A percentile compares a stretch with the other conserved stretches of the same genome.
phyloP scores from a whole-genome alignment of 495 filamentous ascomycete genomes.

The Coniosporium apollinis region DNA sequence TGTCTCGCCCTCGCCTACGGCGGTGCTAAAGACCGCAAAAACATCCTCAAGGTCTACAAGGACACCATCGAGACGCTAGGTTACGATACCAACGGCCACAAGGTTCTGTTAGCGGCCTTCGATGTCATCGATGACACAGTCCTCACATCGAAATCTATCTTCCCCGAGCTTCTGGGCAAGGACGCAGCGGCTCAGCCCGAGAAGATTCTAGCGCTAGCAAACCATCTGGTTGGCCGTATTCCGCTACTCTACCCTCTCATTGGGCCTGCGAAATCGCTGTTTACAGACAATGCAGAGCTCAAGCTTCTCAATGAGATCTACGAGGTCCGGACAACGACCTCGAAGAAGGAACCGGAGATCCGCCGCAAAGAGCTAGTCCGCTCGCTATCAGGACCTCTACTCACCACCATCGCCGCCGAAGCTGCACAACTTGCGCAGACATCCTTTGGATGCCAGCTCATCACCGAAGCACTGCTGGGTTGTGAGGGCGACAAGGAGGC shows the following conservation, averaged over 20 bases:
- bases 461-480: conserved; percentile 66
- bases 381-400: conserved; percentile 45
- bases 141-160: conserved; percentile 65
- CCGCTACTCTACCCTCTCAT: conserved; percentile 74
- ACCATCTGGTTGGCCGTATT: conserved; percentile 55
- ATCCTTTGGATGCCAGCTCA: conserved; percentile 73
- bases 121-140: conserved; percentile 91
- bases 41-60: conserved; percentile 71
- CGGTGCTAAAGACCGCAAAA: conserved; percentile 80
- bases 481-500: conserved; percentile 50
- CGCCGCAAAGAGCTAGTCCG: conserved; percentile 62
- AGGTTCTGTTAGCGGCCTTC: conserved; percentile 65
- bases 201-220: conserved; percentile 45
- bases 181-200: conserved; percentile 31
- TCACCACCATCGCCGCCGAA: conserved; percentile 53
- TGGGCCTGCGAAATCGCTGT: conserved; percentile 50
- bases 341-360: conserved; percentile 72
- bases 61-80: conserved; percentile 71
- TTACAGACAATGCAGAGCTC: conserved; percentile 44
- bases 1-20: conserved; percentile 67
- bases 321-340: conserved; percentile 27
- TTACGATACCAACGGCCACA: conserved; percentile 59
- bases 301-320: conserved; percentile 57
- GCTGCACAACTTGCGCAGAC: conserved; percentile 48
- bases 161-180: conserved; percentile 57